phyloP scores from a whole-genome alignment of 177 flowering plant species.

The Tripterygium wilfordii region DNA sequence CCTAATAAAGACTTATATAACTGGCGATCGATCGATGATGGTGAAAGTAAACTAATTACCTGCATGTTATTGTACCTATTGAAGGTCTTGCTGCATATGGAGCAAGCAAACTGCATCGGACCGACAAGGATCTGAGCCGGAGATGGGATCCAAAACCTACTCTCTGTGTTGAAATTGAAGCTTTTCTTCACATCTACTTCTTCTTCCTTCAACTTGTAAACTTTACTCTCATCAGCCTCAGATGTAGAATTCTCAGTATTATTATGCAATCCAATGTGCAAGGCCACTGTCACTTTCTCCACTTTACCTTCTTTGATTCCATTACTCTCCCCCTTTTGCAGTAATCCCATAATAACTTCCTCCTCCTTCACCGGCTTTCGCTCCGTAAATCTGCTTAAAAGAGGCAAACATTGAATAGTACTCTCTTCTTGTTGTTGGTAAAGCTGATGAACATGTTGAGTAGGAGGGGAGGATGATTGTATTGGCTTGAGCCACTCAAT shows the following conservation, averaged over 20 bases:
- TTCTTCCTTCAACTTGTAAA: slow-evolving; percentile 10
- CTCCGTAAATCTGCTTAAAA: slow-evolving; percentile 53
- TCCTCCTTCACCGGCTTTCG: slow-evolving; percentile 30
- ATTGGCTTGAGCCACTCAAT: slow-evolving; percentile 86
- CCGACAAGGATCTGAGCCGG: slow-evolving; percentile 90
- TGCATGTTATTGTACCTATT: slow-evolving; percentile 98
- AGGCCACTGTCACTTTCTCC: slow-evolving; percentile 52
- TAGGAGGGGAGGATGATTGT: slow-evolving; percentile 19
- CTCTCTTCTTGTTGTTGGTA: slow-evolving; percentile 20
- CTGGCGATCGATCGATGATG: no score
- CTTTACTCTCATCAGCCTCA: no score
- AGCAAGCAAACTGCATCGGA: slow-evolving; percentile 82
- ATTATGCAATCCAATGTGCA: slow-evolving; percentile 77
- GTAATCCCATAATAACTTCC: slow-evolving; percentile 22
- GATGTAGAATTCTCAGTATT: slow-evolving; percentile 14
- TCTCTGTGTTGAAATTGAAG: slow-evolving; percentile 28
- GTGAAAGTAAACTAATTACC: no score
- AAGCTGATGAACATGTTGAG: slow-evolving; percentile 19
- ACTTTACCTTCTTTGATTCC: slow-evolving; percentile 18
- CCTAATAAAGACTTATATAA: no score
- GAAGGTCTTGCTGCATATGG: slow-evolving; percentile 87
- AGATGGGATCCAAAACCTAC: slow-evolving; percentile 92
- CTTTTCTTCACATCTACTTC: slow-evolving; percentile 25
- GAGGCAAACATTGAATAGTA: slow-evolving; percentile 54
- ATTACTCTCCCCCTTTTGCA: neutral